Evolutionary conservation across 2,329 filamentous ascomycete species (phyloP).

Genomic region (Calonectria hongkongensis): DNA sequence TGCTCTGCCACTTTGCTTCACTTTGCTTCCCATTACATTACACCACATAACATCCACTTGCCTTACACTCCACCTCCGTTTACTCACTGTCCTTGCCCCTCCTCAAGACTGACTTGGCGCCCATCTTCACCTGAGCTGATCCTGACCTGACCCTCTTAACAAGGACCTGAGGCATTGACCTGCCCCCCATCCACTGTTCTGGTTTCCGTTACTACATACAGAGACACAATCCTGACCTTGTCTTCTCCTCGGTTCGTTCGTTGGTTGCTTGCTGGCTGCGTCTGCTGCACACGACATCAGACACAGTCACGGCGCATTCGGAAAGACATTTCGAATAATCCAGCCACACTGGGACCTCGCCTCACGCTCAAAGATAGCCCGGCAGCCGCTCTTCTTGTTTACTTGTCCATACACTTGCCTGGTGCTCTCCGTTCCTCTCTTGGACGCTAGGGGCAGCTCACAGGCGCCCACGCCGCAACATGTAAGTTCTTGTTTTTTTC

Average conservation of each 20-base stretch:
- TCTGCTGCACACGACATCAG: conserved; percentile 24
- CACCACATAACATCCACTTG: conserved; percentile 33
- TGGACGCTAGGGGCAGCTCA: conserved; percentile 49
- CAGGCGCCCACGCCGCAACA: conserved; percentile 56
- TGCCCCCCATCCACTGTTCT: conserved; percentile 26
- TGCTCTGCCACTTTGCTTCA: conserved; percentile 22
- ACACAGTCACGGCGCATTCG: conserved; percentile 20
- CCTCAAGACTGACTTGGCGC: conserved; percentile 22
- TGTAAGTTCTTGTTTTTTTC: conserved; percentile 57
- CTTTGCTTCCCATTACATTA: conserved; percentile 34
- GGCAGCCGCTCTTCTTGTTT: conserved; percentile 36
- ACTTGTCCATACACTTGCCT: conserved; percentile 36
- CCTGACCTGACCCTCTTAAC: conserved; percentile 41
- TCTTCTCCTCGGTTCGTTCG: conserved; percentile 43
- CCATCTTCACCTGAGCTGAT: conserved; percentile 44
- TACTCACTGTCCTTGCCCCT: conserved; percentile 31
- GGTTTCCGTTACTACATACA: conserved; percentile 9
- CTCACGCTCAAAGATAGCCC: conserved; percentile 35
- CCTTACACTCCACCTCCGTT: conserved; percentile 31
- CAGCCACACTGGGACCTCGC: conserved; percentile 48
- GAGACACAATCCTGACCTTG: conserved; percentile 30
- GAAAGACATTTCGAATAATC: conserved; percentile 45
- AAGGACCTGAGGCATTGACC: conserved; percentile 35
- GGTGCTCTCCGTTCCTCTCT: conserved; percentile 44
- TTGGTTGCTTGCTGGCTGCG: conserved; percentile 9